Percentiles rank a stretch among this genome's conserved stretches.
These are phyloP conservation scores for Pseudocohnilembus persalinus DNA, from an alignment of 169 alveolate species.

Conservation along the genomic window DNA sequence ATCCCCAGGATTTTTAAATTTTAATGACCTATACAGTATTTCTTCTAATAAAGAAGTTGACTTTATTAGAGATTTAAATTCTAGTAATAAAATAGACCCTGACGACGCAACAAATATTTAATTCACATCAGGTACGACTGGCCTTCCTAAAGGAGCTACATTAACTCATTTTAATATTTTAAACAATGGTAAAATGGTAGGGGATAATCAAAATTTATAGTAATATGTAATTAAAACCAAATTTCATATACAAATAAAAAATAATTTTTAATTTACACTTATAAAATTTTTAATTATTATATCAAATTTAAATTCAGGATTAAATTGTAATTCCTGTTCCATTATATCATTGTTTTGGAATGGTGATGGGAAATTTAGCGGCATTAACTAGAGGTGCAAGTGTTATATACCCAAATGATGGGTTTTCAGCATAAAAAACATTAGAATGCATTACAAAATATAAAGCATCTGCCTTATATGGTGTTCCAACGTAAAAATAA, in stretches of 20 bases:
- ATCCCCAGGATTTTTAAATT: slow-evolving; percentile 60
- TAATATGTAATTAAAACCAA: slow-evolving; percentile 3
- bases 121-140: slow-evolving; percentile 88
- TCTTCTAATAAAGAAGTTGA: slow-evolving; percentile 21
- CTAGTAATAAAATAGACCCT: slow-evolving; percentile 47
- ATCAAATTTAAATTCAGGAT: no score
- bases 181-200: slow-evolving; percentile 58
- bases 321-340: slow-evolving; percentile 65
- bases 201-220: neutral
- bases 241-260: no score
- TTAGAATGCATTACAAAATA: slow-evolving; percentile 57
- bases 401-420: slow-evolving; percentile 63
- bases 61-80: slow-evolving; percentile 41
- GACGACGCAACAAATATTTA: slow-evolving; percentile 78
- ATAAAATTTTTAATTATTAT: no score
- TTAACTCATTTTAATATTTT: slow-evolving; percentile 68
- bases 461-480: slow-evolving; percentile 60
- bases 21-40: slow-evolving; percentile 48
- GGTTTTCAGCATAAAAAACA: slow-evolving; percentile 54
- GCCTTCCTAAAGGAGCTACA: slow-evolving; percentile 83
- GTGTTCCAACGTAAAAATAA: slow-evolving; percentile 69
- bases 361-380: slow-evolving; percentile 78
- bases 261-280: slow-evolving; percentile 14
- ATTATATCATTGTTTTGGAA: slow-evolving; percentile 80
- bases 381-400: slow-evolving; percentile 63